Evolutionary conservation across 2,329 filamentous ascomycete species (phyloP), one percentile per base, ranked within the genome.

Genomic region (Daldinia sp.): DNA sequence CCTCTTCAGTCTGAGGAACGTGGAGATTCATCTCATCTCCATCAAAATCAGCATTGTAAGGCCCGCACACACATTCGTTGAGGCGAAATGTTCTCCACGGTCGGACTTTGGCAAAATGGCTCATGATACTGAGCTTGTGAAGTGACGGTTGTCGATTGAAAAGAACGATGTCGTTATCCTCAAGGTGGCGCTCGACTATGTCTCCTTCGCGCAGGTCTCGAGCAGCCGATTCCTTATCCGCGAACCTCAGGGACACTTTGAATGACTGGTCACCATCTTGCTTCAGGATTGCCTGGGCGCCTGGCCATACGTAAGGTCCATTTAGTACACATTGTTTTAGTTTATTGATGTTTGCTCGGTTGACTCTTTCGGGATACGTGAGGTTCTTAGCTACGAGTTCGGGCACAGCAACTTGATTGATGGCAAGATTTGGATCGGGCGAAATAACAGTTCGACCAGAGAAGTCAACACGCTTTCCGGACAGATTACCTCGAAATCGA

Each of bases 11-110:
- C 78, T 99, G 96, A 1, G 96, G 96, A 15, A 99, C 94, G 81
- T 99, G 96, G 54, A 99, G 82, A 75, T 99, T 99, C 96, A 99
- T 99, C 80, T 99, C 96, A 75, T 99, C 96, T 67, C 96, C 96
- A 76, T 99, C 96, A 74, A 99, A 99, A 87, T 99, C 96, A 63
- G 96, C 96, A 75, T 99, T 99, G 85, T 99, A 99, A 3, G 96
- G 96, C 69, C 92, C 94, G 81, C 96, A 99, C 1, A 97, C 96
- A 87, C 96, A 99, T 79, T 99, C 96, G 78, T 99, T 99, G 18
- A 99, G 86, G 61, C 96, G 91, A 79, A 99, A 98, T 0, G 96
- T 99, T 79, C 94, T 90, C 90, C 96, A 97, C 0, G 95, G 96
- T 56, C 96, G 89, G 55, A 99, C 89, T 80, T 98, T 98, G 74